phyloP scores from a whole-genome alignment of 106 monocot species.

The Allium cepa region DNA sequence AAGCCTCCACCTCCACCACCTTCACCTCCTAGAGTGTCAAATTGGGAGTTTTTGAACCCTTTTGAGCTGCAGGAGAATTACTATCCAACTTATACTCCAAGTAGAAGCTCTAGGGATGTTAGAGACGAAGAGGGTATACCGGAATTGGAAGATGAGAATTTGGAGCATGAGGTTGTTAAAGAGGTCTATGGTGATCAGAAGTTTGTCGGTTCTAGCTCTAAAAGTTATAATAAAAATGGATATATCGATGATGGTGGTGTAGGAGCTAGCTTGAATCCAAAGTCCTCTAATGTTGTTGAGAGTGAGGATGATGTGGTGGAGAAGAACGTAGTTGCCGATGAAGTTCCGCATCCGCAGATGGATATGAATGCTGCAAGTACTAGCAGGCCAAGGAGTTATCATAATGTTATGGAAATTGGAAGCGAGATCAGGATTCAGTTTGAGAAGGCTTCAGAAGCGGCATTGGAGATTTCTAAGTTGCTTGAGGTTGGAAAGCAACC shows the following conservation, averaged over 20 bases:
- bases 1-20: conserved; percentile 41
- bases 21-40: conserved; percentile 46
- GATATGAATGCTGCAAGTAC: conserved; percentile 10
- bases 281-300: conserved; percentile 13
- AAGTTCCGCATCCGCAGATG: conserved; percentile 11
- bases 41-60: conserved; percentile 90
- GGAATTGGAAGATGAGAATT: conserved; percentile 72
- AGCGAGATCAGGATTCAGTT: conserved; percentile 49
- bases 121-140: conserved; percentile 95
- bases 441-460: conserved; percentile 30
- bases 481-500: conserved; percentile 63
- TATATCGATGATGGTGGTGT: conserved; percentile 8
- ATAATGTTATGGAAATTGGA: conserved; percentile 19
- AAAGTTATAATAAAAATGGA: conserved; percentile 2
- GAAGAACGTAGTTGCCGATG: conserved; percentile 44
- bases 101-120: conserved; percentile 71
- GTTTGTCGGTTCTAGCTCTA: conserved; percentile 20
- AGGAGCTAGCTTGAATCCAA: conserved; percentile 14
- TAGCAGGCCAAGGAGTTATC: conserved; percentile 8
- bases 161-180: conserved; percentile 54
- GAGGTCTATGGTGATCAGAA: conserved; percentile 66
- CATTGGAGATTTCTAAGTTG: conserved; percentile 24
- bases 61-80: conserved; percentile 45
- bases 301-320: conserved; percentile 35
- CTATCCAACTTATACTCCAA: conserved; percentile 53